Percentiles rank a stretch among this genome's conserved stretches.
Conservation (phyloP, 345 rosid species). For the Camelina laxa region DNA sequence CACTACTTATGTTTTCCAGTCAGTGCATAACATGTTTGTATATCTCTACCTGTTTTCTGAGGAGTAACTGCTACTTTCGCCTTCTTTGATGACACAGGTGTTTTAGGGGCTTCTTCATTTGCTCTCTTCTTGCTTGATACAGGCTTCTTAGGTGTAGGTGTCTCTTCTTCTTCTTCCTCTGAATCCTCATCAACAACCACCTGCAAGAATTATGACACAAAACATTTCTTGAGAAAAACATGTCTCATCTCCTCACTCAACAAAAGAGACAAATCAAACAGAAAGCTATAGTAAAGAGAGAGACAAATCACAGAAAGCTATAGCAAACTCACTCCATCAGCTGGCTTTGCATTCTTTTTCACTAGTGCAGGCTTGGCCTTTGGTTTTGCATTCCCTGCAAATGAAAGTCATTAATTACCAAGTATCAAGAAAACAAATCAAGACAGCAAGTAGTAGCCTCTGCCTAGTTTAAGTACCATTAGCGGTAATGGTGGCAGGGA, state of each 20-base stretch:
- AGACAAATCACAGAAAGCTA: neutral
- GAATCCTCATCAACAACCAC: conserved; percentile 39
- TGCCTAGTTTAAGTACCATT: conserved; percentile 11
- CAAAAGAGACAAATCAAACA: too few species aligned
- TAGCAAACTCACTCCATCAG: conserved; percentile 40
- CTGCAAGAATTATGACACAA: conserved; percentile 9
- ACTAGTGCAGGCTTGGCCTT: conserved; percentile 23
- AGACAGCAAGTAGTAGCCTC: neutral
- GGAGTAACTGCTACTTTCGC: conserved; percentile 56
- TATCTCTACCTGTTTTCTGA: conserved; percentile 57
- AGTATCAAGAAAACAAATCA: neutral
- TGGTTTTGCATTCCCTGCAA: conserved; percentile 27
- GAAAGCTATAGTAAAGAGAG: neutral
- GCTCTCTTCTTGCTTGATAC: conserved; percentile 63
- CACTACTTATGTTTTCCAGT: neutral
- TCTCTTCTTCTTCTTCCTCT: conserved; percentile 60
- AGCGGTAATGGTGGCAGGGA: conserved; percentile 45
- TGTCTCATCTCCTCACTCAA: neutral
- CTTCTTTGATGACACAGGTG: conserved; percentile 68
- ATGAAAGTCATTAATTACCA: neutral
- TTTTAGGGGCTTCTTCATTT: conserved; percentile 55
- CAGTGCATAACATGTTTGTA: too few species aligned
- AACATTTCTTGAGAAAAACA: neutral
- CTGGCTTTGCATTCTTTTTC: conserved; percentile 39
- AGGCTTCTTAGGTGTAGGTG: conserved; percentile 50